A percentile compares a stretch with the other conserved stretches of the same genome.
These are phyloP conservation scores for Crithidia expoeki DNA, from an alignment of 208 protist species.

Conservation along the genomic window DNA sequence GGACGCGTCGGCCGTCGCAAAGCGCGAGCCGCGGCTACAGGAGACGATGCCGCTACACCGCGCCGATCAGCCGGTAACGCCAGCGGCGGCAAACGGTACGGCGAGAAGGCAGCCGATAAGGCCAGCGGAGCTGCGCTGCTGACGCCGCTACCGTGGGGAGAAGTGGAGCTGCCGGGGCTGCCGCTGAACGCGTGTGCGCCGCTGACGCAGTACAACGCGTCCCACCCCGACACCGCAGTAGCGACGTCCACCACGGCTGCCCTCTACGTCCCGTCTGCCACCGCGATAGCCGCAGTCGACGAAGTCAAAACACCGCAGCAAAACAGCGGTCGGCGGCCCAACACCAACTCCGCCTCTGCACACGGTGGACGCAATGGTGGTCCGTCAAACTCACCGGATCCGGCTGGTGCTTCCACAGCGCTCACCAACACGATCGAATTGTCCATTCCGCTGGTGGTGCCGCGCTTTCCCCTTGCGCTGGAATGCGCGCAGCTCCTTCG, in stretches of 20 bases:
- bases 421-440: slow-evolving; percentile 12
- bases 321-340: slow-evolving; percentile 5
- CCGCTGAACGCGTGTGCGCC: slow-evolving; percentile 56
- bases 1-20: slow-evolving; percentile 24
- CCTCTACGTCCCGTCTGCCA: slow-evolving; percentile 41
- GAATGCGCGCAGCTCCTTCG: slow-evolving; percentile 61
- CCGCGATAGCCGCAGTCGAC: neutral
- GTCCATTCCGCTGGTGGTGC: slow-evolving; percentile 53
- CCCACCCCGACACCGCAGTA: slow-evolving; percentile 47
- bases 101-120: slow-evolving; percentile 1
- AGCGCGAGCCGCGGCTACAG: slow-evolving; percentile 57
- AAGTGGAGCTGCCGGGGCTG: slow-evolving; percentile 67
- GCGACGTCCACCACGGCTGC: slow-evolving; percentile 26
- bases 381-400: slow-evolving; percentile 1
- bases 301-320: neutral
- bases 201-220: slow-evolving; percentile 60
- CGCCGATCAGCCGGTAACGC: slow-evolving; percentile 9
- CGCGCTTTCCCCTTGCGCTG: slow-evolving; percentile 56
- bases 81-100: slow-evolving; percentile 15
- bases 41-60: slow-evolving; percentile 58
- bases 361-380: neutral
- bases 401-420: slow-evolving; percentile 2
- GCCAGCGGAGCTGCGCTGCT: slow-evolving; percentile 22
- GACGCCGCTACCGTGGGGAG: slow-evolving; percentile 34
- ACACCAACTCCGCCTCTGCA: neutral